Conservation (phyloP, 306 rosid genomes). For the Medicago ruthenica region DNA sequence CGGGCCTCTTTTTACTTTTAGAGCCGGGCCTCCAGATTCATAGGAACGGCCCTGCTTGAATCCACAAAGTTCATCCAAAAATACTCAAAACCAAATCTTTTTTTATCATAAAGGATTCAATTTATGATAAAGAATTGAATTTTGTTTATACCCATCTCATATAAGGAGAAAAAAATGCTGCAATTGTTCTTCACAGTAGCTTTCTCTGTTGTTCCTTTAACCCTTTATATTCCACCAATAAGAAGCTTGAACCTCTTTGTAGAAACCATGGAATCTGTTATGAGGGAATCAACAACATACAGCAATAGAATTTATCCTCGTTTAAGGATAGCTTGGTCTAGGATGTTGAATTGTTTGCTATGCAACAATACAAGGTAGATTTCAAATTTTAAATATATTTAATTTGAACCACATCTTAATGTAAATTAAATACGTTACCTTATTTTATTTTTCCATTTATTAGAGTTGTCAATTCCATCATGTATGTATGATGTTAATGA, state of each 20-base stretch:
- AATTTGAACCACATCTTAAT: not conserved
- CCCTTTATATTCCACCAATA: constrained; percentile 81
- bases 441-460: not conserved
- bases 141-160: not conserved
- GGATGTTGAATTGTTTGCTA: constrained; percentile 67
- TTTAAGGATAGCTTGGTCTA: constrained; percentile 63
- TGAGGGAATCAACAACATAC: constrained; percentile 58
- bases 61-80: not conserved
- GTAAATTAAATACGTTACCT: not conserved
- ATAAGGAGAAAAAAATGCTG: constrained; percentile 45
- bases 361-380: constrained; percentile 67
- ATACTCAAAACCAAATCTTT: constrained; percentile 27
- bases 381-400: not conserved
- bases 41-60: too few relatives aligned
- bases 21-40: too few relatives aligned
- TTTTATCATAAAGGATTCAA: not conserved
- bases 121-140: constrained; percentile 1
- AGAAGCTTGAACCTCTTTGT: constrained; percentile 78
- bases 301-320: constrained; percentile 68
- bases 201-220: constrained; percentile 77
- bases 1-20: too few relatives aligned
- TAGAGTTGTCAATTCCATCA: not conserved
- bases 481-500: not conserved
- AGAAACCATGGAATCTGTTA: constrained; percentile 65
- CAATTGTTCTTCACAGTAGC: constrained; percentile 78